These are phyloP conservation scores for Aureobasidium zeae DNA, from an alignment of 2,329 filamentous ascomycete genomes.

Conservation along the genomic window DNA sequence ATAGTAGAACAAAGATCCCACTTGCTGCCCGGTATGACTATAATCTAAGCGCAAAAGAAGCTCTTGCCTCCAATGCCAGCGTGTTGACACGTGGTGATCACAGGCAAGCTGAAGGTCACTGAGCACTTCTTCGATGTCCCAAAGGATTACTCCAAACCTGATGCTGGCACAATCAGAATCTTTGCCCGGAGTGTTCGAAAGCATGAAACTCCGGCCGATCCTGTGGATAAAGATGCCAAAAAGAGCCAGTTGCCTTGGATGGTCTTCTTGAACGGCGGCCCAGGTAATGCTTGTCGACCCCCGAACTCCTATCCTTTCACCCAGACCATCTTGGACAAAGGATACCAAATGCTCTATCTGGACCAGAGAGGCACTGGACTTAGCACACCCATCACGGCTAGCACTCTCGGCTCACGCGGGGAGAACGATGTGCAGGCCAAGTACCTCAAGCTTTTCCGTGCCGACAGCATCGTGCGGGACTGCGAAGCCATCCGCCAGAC, in stretches of 20 bases:
- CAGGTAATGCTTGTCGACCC: slow-evolving; percentile 64
- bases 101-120: slow-evolving; percentile 65
- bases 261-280: slow-evolving; percentile 76
- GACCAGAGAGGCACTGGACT: slow-evolving; percentile 87
- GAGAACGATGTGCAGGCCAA: slow-evolving; percentile 58
- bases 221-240: slow-evolving; percentile 34
- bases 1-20: slow-evolving; percentile 39
- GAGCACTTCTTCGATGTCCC: slow-evolving; percentile 85
- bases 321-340: slow-evolving; percentile 61
- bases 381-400: slow-evolving; percentile 68
- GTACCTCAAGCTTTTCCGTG: slow-evolving; percentile 76
- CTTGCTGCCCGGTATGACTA: slow-evolving; percentile 34
- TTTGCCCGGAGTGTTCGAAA: slow-evolving; percentile 69
- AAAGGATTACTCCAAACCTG: slow-evolving; percentile 60
- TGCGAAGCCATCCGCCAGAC: slow-evolving; percentile 74
- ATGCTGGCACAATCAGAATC: slow-evolving; percentile 53
- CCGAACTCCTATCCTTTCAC: slow-evolving; percentile 68
- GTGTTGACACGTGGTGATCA: slow-evolving; percentile 15
- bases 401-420: slow-evolving; percentile 58
- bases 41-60: too few species aligned
- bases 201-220: slow-evolving; percentile 52
- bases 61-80: background rate
- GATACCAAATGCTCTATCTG: slow-evolving; percentile 76
- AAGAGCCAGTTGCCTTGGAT: slow-evolving; percentile 48
- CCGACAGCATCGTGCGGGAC: slow-evolving; percentile 83